Percentiles rank a stretch among this genome's conserved stretches.
Evolutionary conservation across 2,329 filamentous ascomycete genomes (phyloP).

Genomic region (Diaporthe caulivora): DNA sequence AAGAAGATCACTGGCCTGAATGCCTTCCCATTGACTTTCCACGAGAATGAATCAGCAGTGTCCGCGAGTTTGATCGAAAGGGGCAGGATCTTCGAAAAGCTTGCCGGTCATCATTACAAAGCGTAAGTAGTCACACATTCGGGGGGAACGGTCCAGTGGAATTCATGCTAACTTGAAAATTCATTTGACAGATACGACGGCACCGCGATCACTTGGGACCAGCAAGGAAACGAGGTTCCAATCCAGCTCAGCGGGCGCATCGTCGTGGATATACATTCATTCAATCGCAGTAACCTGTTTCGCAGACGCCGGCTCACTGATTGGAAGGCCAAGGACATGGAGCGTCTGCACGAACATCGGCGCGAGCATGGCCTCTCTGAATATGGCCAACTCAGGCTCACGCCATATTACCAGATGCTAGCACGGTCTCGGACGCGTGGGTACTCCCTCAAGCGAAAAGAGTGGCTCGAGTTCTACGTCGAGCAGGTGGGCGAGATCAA

Average conservation of each 20-base stretch:
- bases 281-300: conserved; percentile 52
- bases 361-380: conserved; percentile 40
- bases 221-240: conserved; percentile 49
- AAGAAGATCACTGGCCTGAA: conserved; percentile 57
- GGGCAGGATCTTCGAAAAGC: conserved; percentile 58
- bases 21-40: conserved; percentile 59
- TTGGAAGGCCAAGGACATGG: conserved; percentile 50
- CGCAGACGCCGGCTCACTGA: conserved; percentile 47
- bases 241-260: conserved; percentile 52
- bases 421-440: conserved; percentile 54
- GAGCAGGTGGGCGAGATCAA: conserved; percentile 57
- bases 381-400: conserved; percentile 44
- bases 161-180: background rate
- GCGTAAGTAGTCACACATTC: conserved; percentile 49
- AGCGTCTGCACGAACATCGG: conserved; percentile 46
- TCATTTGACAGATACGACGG: conserved; percentile 43
- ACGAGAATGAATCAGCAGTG: conserved; percentile 54
- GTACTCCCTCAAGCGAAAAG: conserved; percentile 61
- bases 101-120: conserved; percentile 62
- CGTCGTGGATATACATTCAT: conserved; percentile 54
- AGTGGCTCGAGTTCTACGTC: conserved; percentile 63
- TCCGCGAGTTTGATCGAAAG: conserved; percentile 52
- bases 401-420: conserved; percentile 51
- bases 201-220: conserved; percentile 52
- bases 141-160: conserved; percentile 18